A percentile compares a stretch with the other conserved stretches of the same genome.
Conservation (phyloP, 768 basidiomycete species). For the Suillus lakei region DNA sequence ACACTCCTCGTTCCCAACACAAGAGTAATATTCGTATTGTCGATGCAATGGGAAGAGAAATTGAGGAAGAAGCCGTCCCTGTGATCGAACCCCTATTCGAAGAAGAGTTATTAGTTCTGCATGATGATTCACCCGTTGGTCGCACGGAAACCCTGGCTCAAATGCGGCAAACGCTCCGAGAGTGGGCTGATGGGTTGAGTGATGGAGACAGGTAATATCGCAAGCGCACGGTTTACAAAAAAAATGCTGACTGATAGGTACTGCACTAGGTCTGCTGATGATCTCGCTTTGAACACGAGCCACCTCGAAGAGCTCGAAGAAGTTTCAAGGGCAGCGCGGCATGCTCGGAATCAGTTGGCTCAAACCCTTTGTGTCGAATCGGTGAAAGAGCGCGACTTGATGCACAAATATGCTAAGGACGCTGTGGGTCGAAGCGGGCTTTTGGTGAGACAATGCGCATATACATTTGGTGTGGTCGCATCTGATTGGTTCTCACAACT, state of each 20-base stretch:
- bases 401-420: constrained; percentile 38
- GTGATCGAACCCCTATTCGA: constrained; percentile 22
- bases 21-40: constrained; percentile 59
- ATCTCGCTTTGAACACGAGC: constrained; percentile 42
- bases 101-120: constrained; percentile 25
- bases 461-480: constrained; percentile 2
- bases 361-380: constrained; percentile 47
- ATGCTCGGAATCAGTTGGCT: constrained; percentile 50
- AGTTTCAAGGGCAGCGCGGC: constrained; percentile 55
- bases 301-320: constrained; percentile 57
- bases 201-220: constrained; percentile 60
- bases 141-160: constrained; percentile 59
- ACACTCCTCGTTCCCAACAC: constrained; percentile 29
- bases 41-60: constrained; percentile 71
- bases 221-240: not conserved
- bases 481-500: constrained; percentile 13
- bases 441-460: constrained; percentile 38
- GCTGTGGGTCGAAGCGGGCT: constrained; percentile 41
- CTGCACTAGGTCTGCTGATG: constrained; percentile 41
- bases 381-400: constrained; percentile 39
- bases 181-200: constrained; percentile 58
- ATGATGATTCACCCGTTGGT: constrained; percentile 28
- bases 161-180: constrained; percentile 61
- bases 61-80: constrained; percentile 39
- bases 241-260: not conserved